Evolutionary conservation across 139 green algal species (phyloP), one percentile per base, ranked within the genome.

Genomic region (Asterochloris erici): DNA sequence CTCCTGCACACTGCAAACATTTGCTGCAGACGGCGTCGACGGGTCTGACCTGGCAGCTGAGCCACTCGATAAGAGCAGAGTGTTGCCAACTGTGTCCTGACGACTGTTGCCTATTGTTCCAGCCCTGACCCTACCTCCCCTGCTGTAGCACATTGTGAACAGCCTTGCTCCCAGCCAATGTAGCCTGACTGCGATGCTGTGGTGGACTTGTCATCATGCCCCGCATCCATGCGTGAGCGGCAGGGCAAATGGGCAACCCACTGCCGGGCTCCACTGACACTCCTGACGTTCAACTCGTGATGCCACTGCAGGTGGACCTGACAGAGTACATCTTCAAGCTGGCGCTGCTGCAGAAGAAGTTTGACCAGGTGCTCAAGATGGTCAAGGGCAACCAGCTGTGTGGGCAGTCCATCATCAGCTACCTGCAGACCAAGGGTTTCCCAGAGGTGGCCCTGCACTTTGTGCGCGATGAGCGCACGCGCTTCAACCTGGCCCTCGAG

Each of bases 311-410:
- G 90, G 92, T 98, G 29, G 93, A 99, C 86, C 88, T 89, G n/a
- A 96, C 92, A 0, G 97, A 99, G 93, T 99, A 97, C 90, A 91
- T 95, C 86, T 99, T 99, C 94, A 99, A 99, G 93, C 92, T 99
- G 83, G 97, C 97, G 62, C 94, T 99, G 79, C 75, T 92, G 84
- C 90, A 97, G 87, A 91, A 92, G 77, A 93, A 97, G 89, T 99
- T 98, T 86, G 97, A 99, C 88, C 87, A 90, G 64, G 97, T 99
- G 83, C 92, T 98, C 66, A 29, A 81, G 71, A 98, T 99, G 94
- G 98, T 99, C 90, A 91, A 93, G 62, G 86, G 87, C 87, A 91
- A 87, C 64, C 85, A 87, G 73, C 94, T 99, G 74, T 98, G 93
- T 88, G 97, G 97, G 24, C 92, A 98, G 85, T 93, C 94, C 85